Evolutionary conservation across 768 basidiomycete species (phyloP).

Genomic region (Mycena polygramma): DNA sequence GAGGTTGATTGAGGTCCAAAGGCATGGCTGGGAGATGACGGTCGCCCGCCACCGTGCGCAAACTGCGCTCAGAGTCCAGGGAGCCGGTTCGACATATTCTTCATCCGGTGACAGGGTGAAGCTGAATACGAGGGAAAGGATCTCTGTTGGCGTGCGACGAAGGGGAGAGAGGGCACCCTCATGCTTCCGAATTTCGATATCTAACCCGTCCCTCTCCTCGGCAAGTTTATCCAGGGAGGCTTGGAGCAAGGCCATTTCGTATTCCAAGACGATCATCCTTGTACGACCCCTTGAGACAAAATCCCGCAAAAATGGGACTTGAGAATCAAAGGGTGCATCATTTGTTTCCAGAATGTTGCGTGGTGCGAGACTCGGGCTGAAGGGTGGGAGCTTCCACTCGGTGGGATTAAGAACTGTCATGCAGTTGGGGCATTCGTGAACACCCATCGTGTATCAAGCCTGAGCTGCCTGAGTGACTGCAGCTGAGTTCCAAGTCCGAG

Average conservation of each 20-base stretch:
- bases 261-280: not conserved
- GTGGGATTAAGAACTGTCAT: not conserved
- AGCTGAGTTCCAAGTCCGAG: no score
- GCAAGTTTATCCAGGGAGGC: not conserved
- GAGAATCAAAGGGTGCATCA: not conserved
- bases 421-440: conserved; percentile 2
- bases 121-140: conserved; percentile 23
- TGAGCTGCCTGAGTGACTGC: no score
- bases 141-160: conserved; percentile 14
- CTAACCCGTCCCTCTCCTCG: not conserved
- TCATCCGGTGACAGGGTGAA: not conserved
- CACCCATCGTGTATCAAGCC: no score
- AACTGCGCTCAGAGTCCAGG: conserved; percentile 16
- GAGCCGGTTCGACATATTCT: not conserved
- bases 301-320: conserved; percentile 11
- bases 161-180: conserved; percentile 14
- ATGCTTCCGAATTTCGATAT: conserved; percentile 11
- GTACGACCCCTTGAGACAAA: not conserved
- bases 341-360: conserved; percentile 12
- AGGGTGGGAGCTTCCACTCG: not conserved
- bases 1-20: conserved; percentile 10
- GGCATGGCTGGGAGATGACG: not conserved
- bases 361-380: not conserved
- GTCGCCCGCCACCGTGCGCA: conserved; percentile 20
- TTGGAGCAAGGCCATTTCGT: not conserved